Base-by-base conservation (phyloP, 2,329 filamentous ascomycete species). In the Microdochium nivale region DNA sequence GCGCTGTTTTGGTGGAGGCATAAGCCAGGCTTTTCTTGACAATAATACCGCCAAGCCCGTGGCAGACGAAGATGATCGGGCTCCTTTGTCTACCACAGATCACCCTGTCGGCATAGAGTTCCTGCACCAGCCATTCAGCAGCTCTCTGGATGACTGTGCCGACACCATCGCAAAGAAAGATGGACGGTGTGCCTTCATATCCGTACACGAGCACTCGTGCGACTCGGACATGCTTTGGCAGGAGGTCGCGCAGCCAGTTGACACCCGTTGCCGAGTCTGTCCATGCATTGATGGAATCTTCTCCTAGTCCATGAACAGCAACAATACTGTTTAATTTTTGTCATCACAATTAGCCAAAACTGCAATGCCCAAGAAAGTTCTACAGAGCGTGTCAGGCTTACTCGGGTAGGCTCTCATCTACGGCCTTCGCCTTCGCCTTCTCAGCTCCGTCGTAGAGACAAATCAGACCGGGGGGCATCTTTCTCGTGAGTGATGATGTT, bases 11-110 rank as follows among this genome's bases (percentile, higher is more conserved):
- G 19, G 55, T 60, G 3, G 51, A 53, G 33, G 62, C 62, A 40
- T 59, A 61, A 21, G 56, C 53, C 32, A 67, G 56, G 14, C 62
- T 66, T 50, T 62, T 59, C 54, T 70, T 70, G 8, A 63, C 61
- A n/a, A 70, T 51, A n/a, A 69, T 52, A 2, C 67, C 67, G 10
- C 68, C 67, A 44, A 70, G 51, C 19, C 65, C 63, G 59, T 70
- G 67, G 52, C 67, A 69, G 47, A 70, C 49, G 51, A 70, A 70
- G 37, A 70, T 65, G 35, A 70, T 63, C 9, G 67, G 67, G 32
- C 65, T 59, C 48, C 57, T 52, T 21, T 46, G 49, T n/a, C 56
- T 58, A 48, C 58, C 53, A 14, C 55, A 58, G 8, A 65, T 51
- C 19, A 55, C 49, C 35, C 68, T 60, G 50, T 67, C 59, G 14